Evolutionary conservation across 306 rosid species (phyloP).

Genomic region (Pterocarpus santalinus): DNA sequence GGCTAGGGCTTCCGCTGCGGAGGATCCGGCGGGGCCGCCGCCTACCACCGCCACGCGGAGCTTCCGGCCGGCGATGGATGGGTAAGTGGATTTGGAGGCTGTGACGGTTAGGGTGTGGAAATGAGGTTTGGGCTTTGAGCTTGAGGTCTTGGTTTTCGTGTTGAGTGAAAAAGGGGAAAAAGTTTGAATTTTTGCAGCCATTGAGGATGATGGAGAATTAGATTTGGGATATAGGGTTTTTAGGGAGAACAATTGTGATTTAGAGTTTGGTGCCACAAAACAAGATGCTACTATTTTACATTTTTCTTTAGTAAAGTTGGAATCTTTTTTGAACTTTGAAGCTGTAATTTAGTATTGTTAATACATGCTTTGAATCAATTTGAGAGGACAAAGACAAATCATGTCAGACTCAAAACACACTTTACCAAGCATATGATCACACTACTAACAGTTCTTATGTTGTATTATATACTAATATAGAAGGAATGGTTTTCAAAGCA

Average conservation of each 20-base stretch:
- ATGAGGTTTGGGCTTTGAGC: slow-evolving; percentile 25
- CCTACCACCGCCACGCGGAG: slow-evolving; percentile 92
- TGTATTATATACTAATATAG: neutral
- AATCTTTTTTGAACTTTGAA: slow-evolving; percentile 12
- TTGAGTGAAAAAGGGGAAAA: slow-evolving; percentile 36
- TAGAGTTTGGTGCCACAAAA: neutral
- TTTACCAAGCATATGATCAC: slow-evolving; percentile 6
- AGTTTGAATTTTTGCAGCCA: slow-evolving; percentile 54
- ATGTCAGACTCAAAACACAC: slow-evolving; percentile 40
- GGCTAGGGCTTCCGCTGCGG: slow-evolving; percentile 89
- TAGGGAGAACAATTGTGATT: neutral
- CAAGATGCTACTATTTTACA: slow-evolving; percentile 17
- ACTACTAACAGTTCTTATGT: neutral
- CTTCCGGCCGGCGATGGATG: slow-evolving; percentile 70
- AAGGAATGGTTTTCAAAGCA: slow-evolving; percentile 18
- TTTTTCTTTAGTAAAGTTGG: slow-evolving; percentile 14
- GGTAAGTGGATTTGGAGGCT: slow-evolving; percentile 54
- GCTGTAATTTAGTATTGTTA: slow-evolving; percentile 7
- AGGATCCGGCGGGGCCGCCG: slow-evolving; percentile 93
- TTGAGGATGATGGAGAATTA: slow-evolving; percentile 30
- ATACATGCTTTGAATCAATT: slow-evolving; percentile 32
- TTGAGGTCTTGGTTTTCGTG: neutral
- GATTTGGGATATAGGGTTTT: slow-evolving; percentile 41
- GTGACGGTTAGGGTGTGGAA: slow-evolving; percentile 35
- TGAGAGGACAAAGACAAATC: slow-evolving; percentile 42